Base-by-base conservation (phyloP, 805 yeast genomes). In the Monosporozyma servazzii region DNA sequence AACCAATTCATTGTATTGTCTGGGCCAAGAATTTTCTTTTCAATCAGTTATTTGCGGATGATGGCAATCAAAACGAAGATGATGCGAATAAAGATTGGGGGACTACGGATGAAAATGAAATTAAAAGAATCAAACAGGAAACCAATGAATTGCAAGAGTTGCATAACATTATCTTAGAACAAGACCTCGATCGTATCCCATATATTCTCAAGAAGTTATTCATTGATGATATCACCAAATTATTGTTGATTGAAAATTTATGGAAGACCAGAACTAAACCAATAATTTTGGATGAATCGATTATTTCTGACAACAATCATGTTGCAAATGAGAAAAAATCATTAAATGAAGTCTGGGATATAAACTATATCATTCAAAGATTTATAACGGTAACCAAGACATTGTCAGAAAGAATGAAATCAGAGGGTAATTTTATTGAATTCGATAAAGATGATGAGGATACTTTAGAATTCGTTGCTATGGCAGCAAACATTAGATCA, bases 381-480 rank as follows among this genome's bases (percentile, higher is more conserved):
- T 78, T 91, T 41, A 64, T 70, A 7, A 64, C 72, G 29, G 68
- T 86, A 1, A 71, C 80, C 0, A 63, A 68, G 31, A 63, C 69
- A 13, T 70, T 91, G 25, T 80, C 82, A 50, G 51, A 63, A 1
- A 71, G 97, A 51, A 56, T 62, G 31, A 57, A 63, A 29, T 49
- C 7, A 62, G 76, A 53, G 71, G 71, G 60, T 53, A 65, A 53
- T 45, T 52, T 51, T 37, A 69, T 86, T 29, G 78, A 80, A 46
- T 93, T 95, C 66, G 99, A 93, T 66, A 93, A 93, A 65, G 99
- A 93, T 66, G 99, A 95, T 66, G 85, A 81, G 45, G 97, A 88
- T 61, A 88, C 98, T 0, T 73, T 93, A 51, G 77, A 84, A 58
- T 93, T 93, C 69, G 97, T 95, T 4, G 84, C 81, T 2, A 81